phyloP scores from a whole-genome alignment of 768 basidiomycete genomes.

The Vararia minispora region DNA sequence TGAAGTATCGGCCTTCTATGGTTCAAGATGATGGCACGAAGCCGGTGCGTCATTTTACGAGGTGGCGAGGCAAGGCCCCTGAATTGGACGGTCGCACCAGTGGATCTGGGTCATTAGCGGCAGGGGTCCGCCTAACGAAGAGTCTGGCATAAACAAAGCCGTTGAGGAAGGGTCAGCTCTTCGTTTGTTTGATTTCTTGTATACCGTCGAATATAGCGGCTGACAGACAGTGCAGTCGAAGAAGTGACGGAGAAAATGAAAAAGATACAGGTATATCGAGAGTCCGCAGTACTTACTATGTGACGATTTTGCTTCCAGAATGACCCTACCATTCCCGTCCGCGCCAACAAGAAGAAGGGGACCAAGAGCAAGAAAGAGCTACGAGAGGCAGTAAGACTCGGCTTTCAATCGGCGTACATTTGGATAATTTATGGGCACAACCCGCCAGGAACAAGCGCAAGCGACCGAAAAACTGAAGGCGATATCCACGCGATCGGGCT shows the following conservation, averaged over 20 bases:
- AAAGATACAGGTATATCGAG: slow-evolving; percentile 39
- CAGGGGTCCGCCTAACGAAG: background rate
- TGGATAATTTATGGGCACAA: background rate
- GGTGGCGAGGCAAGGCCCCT: background rate
- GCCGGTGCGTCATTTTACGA: slow-evolving; percentile 34
- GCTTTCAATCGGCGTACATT: background rate
- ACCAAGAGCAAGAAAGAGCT: slow-evolving; percentile 66
- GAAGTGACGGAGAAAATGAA: slow-evolving; percentile 47
- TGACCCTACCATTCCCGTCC: slow-evolving; percentile 51
- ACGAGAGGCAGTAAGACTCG: slow-evolving; percentile 46
- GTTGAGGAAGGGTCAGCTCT: slow-evolving; percentile 1
- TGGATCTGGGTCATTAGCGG: slow-evolving; percentile 1
- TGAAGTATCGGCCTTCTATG: slow-evolving; percentile 68
- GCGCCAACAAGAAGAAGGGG: slow-evolving; percentile 63
- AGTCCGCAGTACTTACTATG: background rate
- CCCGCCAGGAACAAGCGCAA: slow-evolving; percentile 42
- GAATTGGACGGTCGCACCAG: background rate
- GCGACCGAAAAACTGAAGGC: slow-evolving; percentile 47
- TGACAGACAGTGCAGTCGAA: slow-evolving; percentile 30
- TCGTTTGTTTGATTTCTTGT: background rate
- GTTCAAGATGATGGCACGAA: slow-evolving; percentile 68
- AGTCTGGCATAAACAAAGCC: background rate
- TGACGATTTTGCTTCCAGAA: slow-evolving; percentile 29
- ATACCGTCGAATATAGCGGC: background rate
- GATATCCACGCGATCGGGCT: slow-evolving; percentile 44